A percentile compares a stretch with the other conserved stretches of the same genome.
Conservation (phyloP, 2,329 filamentous ascomycete species). For the Fusarium tanahbumbuense region DNA sequence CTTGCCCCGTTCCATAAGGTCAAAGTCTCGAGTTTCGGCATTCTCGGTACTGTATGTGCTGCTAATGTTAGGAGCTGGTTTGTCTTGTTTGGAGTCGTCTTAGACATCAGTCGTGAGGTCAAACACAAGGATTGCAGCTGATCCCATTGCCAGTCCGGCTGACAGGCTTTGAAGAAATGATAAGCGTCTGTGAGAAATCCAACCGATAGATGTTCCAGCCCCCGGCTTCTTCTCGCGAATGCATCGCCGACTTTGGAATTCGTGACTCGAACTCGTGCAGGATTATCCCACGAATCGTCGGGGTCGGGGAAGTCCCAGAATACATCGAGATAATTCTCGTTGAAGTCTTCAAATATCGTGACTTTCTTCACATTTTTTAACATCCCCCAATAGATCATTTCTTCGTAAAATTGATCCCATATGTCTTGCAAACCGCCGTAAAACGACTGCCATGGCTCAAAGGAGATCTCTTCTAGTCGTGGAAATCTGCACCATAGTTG, state of each 20-base stretch:
- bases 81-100: not conserved
- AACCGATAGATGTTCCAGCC: slow-evolving; percentile 11
- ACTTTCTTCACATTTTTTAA: slow-evolving; percentile 40
- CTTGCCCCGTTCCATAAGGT: slow-evolving; percentile 25
- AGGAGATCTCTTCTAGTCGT: slow-evolving; percentile 7
- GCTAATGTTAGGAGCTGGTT: slow-evolving; percentile 5
- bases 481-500: slow-evolving; percentile 20
- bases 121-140: not conserved
- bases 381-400: not conserved
- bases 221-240: not conserved
- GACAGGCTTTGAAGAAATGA: slow-evolving; percentile 8
- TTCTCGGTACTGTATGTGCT: not conserved
- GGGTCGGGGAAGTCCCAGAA: not conserved
- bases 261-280: slow-evolving; percentile 6
- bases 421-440: not conserved
- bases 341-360: slow-evolving; percentile 32
- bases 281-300: not conserved
- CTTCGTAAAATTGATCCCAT: not conserved
- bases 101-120: not conserved
- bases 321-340: slow-evolving; percentile 19
- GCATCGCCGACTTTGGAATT: rapidly evolving
- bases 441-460: slow-evolving; percentile 25
- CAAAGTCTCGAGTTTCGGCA: slow-evolving; percentile 22
- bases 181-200: slow-evolving; percentile 5
- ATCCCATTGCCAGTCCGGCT: slow-evolving; percentile 3